These are phyloP conservation scores for Aspergillus awamori DNA, from an alignment of 2,329 filamentous ascomycete genomes.

Conservation along the genomic window DNA sequence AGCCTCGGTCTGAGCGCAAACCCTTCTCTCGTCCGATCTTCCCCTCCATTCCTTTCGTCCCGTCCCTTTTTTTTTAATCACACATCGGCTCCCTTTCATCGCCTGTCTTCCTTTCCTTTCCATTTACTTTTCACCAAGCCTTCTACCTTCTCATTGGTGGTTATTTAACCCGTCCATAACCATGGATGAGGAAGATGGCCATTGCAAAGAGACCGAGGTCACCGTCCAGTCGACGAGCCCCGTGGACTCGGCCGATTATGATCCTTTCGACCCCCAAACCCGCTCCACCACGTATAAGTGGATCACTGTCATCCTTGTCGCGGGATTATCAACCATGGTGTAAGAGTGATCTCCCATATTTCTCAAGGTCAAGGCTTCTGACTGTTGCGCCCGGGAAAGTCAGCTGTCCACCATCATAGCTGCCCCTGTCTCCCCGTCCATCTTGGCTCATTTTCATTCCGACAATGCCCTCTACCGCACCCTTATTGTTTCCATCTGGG, in stretches of 20 bases:
- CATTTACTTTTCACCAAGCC: background rate
- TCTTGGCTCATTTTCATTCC: slow-evolving; percentile 1
- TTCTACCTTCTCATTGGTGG: background rate
- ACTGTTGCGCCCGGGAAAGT: background rate
- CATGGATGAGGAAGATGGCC: background rate
- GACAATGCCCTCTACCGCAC: slow-evolving; percentile 9
- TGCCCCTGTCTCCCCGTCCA: slow-evolving; percentile 4
- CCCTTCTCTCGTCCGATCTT: no score
- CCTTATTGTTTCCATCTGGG: slow-evolving; percentile 10
- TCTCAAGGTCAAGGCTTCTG: background rate
- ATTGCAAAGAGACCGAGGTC: background rate
- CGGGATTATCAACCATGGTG: background rate
- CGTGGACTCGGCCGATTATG: background rate
- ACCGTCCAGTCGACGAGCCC: background rate
- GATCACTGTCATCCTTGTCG: slow-evolving; percentile 3
- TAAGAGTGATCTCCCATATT: background rate
- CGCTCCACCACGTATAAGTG: slow-evolving; percentile 1
- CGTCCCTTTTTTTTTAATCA: no score
- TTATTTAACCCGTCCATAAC: background rate
- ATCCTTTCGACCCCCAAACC: slow-evolving; percentile 1
- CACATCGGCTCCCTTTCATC: no score
- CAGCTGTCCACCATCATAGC: slow-evolving; percentile 9
- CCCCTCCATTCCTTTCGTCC: no score
- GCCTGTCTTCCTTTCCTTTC: background rate
- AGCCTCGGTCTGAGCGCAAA: no score